A percentile compares a stretch with the other conserved stretches of the same genome.
Conservation (phyloP, 805 yeast genomes). For the Barnettozyma salicaria region DNA sequence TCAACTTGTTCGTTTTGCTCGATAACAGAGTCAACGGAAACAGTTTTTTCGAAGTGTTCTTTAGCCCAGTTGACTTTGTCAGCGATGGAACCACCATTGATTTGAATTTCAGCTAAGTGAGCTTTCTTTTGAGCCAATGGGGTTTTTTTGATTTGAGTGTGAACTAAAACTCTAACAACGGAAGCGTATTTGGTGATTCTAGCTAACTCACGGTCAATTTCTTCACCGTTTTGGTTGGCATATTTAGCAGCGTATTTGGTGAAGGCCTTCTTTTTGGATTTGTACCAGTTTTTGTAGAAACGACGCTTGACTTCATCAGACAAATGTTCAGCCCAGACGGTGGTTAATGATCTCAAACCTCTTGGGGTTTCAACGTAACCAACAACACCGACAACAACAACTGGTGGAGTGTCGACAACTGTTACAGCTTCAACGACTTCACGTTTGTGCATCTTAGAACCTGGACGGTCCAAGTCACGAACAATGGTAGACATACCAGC, state of each 20-base stretch:
- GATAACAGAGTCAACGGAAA: constrained; percentile 89
- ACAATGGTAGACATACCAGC: constrained; percentile 99
- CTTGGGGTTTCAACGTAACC: constrained; percentile 99
- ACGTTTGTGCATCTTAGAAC: constrained; percentile 99
- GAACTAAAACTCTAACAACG: constrained; percentile 98
- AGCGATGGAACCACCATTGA: constrained; percentile 97
- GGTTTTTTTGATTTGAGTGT: constrained; percentile 99
- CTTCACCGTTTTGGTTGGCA: constrained; percentile 82
- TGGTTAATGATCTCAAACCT: constrained; percentile 98
- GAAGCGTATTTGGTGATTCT: constrained; percentile 98
- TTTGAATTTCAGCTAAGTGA: constrained; percentile 98
- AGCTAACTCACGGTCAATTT: constrained; percentile 92
- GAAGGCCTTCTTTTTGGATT: constrained; percentile 99
- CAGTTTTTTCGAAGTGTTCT: constrained; percentile 99
- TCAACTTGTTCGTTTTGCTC: constrained; percentile 99
- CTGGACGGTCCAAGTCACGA: constrained; percentile 99
- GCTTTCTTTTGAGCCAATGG: constrained; percentile 99
- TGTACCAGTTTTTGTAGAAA: constrained; percentile 99
- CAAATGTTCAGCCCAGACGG: constrained; percentile 99
- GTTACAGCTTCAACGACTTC: constrained; percentile 99
- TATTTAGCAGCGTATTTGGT: constrained; percentile 99
- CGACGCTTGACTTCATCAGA: constrained; percentile 99
- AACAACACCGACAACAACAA: constrained; percentile 99
- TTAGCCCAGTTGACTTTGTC: constrained; percentile 99
- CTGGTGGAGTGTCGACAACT: constrained; percentile 98